Base-by-base conservation (phyloP, 169 alveolate genomes). In the Plasmodium vinckei region DNA sequence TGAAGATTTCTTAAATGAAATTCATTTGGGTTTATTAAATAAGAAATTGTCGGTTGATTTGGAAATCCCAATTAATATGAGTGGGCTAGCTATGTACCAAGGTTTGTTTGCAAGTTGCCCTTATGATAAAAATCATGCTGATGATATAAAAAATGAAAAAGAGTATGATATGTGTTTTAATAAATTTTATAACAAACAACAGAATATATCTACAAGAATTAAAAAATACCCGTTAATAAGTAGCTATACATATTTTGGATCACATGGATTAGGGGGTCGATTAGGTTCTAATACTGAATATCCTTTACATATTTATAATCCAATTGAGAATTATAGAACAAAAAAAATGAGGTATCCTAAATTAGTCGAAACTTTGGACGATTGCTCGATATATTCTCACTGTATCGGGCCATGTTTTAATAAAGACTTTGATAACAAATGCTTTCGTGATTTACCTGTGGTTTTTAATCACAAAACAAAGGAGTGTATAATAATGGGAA, bases 81-180 rank as follows among this genome's bases (percentile, higher is more conserved):
- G 88, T 75, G 88, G 88, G 25, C 15, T 75, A 56, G 73, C 88
- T 17, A 75, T 75, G 88, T 75, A 75, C 33, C 88, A 75, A 47
- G 88, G 88, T 27, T 65, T 61, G 12, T 75, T 75, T 51, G 27
- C 13, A 21, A 15, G n/a, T 64, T 75, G 88, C n/a, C 88, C 88
- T 75, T 61, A 63, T 56, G 68, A 75, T 54, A 56, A 64, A 65
- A 75, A 64, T 63, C 88, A 75, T 63, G 51, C 13, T 75, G 25
- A 9, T 10, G 19, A 63, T 21, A 63, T 75, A 54, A 75, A 51
- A 64, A 61, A 56, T 17, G 88, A 75, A 75, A 53, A 75, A n/a
- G 88, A n/a, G 65, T 75, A 75, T 63, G 49, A 63, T 21, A 75
- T 75, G 88, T 75, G 88, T 75, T 75, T 75, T 63, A 3, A 12